Evolutionary conservation across 1,139 yeast genomes (phyloP).

Genomic region (Taphrina deformans): DNA sequence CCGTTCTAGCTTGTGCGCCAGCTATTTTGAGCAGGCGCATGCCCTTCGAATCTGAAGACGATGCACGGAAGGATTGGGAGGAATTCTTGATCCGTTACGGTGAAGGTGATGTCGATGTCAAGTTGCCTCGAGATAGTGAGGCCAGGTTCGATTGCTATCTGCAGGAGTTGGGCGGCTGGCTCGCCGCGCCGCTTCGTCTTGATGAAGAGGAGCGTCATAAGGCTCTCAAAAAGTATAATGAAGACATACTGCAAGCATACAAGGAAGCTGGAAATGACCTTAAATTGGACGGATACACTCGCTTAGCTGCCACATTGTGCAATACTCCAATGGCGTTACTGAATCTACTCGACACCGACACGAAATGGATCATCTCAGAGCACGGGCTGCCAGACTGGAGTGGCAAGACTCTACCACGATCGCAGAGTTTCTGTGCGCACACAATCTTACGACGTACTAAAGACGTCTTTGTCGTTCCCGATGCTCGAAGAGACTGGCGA

Average conservation of each 20-base stretch:
- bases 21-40: background rate
- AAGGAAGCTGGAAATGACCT: conserved; percentile 17
- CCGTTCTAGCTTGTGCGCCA: background rate
- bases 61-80: conserved; percentile 10
- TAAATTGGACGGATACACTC: conserved; percentile 16
- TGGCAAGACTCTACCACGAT: conserved; percentile 1
- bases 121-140: background rate
- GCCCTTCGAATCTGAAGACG: background rate
- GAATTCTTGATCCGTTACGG: background rate
- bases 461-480: conserved; percentile 7
- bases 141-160: conserved; percentile 6
- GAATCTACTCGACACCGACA: conserved; percentile 1
- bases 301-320: conserved; percentile 26
- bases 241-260: conserved; percentile 10
- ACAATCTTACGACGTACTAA: conserved; percentile 1
- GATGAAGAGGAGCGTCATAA: conserved; percentile 6
- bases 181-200: conserved; percentile 9
- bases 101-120: conserved; percentile 2
- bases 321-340: conserved; percentile 10
- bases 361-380: conserved; percentile 11
- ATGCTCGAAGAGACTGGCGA: conserved; percentile 12
- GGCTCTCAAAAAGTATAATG: background rate
- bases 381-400: conserved; percentile 8
- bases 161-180: conserved; percentile 21
- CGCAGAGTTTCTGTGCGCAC: conserved; percentile 18